Evolutionary conservation across 2,329 filamentous ascomycete genomes (phyloP).

Genomic region (Curvularia verruculosa): DNA sequence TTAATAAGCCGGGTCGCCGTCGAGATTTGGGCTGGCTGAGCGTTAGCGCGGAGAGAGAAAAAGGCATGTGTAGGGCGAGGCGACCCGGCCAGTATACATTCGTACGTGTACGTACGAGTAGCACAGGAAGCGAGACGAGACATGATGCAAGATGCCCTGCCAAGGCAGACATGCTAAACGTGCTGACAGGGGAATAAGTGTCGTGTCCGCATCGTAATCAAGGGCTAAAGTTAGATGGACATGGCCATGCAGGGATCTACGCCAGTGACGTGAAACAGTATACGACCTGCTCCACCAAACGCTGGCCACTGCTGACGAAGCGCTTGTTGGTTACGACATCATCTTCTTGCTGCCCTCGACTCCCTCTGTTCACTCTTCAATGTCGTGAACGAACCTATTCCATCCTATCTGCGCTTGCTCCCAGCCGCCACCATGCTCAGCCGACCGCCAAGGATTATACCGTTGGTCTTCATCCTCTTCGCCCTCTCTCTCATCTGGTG

Average conservation of each 20-base stretch:
- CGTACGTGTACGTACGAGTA: neutral
- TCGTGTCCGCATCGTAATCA: slow-evolving; percentile 1
- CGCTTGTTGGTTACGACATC: slow-evolving; percentile 7
- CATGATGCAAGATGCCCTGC: slow-evolving; percentile 3
- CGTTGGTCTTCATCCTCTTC: slow-evolving; percentile 35
- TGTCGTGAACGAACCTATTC: slow-evolving; percentile 2
- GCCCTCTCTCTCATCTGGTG: slow-evolving; percentile 39
- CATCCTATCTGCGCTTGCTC: neutral
- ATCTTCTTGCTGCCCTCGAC: slow-evolving; percentile 1
- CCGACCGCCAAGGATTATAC: slow-evolving; percentile 43
- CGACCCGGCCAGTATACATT: too few relatives aligned
- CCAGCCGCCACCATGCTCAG: slow-evolving; percentile 36
- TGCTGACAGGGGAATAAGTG: neutral
- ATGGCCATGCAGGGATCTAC: neutral
- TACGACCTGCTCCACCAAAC: slow-evolving; percentile 12
- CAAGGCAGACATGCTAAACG: slow-evolving; percentile 3
- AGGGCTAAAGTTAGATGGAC: slow-evolving; percentile 1
- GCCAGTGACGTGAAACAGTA: slow-evolving; percentile 6
- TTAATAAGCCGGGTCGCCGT: neutral
- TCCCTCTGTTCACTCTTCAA: slow-evolving; percentile 4
- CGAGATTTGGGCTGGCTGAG: neutral
- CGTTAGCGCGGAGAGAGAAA: neutral
- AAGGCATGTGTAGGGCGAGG: slow-evolving; percentile 12
- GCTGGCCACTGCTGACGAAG: slow-evolving; percentile 7
- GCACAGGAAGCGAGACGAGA: neutral